Conservation (phyloP, 179 eudicot species). For the Silene coronaria region DNA sequence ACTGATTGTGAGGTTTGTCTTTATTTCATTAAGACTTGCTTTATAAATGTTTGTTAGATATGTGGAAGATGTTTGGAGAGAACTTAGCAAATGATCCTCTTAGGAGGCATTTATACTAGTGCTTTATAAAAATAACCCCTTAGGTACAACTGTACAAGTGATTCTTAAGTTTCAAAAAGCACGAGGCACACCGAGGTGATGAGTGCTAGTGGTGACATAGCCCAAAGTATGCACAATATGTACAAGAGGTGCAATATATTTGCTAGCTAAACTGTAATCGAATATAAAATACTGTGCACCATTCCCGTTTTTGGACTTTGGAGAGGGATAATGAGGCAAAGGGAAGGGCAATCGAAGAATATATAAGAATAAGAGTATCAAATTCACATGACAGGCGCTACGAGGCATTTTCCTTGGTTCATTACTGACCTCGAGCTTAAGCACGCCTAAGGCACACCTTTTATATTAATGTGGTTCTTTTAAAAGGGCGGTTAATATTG, state of each 20-base stretch:
- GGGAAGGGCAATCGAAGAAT: too few species aligned
- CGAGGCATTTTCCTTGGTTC: neutral
- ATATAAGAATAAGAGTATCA: too few species aligned
- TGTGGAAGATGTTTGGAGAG: neutral
- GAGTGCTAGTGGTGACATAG: neutral
- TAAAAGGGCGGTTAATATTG: neutral
- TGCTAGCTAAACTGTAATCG: neutral
- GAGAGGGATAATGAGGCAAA: neutral
- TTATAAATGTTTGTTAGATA: neutral
- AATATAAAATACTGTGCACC: neutral
- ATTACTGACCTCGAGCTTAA: neutral
- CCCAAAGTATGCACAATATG: neutral
- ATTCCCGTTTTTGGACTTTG: neutral
- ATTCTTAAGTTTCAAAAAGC: neutral
- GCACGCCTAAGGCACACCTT: neutral
- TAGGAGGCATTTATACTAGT: neutral
- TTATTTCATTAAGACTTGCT: slow-evolving; percentile 7
- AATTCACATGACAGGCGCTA: neutral
- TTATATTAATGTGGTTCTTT: neutral
- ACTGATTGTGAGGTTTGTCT: slow-evolving; percentile 91
- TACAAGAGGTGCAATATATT: neutral
- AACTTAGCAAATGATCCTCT: neutral
- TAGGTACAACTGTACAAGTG: neutral
- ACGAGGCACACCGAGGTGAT: neutral
- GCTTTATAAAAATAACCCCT: neutral